phyloP scores from a whole-genome alignment of 2,329 filamentous ascomycete species.

The Talaromyces sp. region DNA sequence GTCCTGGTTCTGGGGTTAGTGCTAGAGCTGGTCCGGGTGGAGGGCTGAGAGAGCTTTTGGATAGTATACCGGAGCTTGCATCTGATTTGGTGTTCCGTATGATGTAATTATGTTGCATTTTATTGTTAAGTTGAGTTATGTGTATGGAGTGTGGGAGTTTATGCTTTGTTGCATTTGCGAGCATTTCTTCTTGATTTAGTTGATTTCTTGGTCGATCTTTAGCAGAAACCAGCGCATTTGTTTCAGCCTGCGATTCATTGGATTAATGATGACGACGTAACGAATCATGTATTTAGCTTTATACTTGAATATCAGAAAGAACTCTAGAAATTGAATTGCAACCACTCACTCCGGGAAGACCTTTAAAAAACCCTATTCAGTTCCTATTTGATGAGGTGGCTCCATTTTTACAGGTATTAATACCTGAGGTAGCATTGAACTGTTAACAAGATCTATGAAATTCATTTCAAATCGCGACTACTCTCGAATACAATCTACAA shows the following conservation, averaged over 20 bases:
- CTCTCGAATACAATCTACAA: background rate
- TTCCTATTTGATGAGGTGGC: background rate
- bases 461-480: background rate
- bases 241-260: background rate
- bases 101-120: slow-evolving; percentile 15
- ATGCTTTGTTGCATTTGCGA: background rate
- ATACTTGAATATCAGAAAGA: background rate
- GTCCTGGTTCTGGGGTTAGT: slow-evolving; percentile 6
- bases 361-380: background rate
- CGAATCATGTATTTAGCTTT: background rate
- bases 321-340: background rate
- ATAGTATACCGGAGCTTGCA: slow-evolving; percentile 33
- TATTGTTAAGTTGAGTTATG: background rate
- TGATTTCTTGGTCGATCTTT: background rate
- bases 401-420: background rate
- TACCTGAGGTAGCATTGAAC: background rate
- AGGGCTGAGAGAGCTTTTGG: slow-evolving; percentile 31
- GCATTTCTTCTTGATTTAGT: background rate
- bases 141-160: background rate
- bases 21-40: slow-evolving; percentile 3
- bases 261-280: background rate
- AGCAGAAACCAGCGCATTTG: background rate
- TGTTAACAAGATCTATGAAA: background rate
- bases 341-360: background rate
- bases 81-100: slow-evolving; percentile 38